phyloP scores from a whole-genome alignment of 2,329 filamentous ascomycete genomes.

The Nothopassalora personata region DNA sequence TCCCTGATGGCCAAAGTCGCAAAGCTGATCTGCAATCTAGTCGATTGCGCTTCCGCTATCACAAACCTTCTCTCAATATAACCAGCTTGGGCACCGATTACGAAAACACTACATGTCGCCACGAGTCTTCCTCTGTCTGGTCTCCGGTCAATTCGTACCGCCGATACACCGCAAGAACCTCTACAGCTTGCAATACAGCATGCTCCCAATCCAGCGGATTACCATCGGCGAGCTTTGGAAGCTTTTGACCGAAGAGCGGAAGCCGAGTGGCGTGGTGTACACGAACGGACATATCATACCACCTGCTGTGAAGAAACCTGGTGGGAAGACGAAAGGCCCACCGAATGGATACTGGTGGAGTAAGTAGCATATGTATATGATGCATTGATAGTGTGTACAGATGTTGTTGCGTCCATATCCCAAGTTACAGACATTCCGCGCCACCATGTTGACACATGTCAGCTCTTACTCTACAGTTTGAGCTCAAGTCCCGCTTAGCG shows the following conservation, averaged over 20 bases:
- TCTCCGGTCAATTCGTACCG: conserved; percentile 79
- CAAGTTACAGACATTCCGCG: too few species aligned
- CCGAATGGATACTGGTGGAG: conserved; percentile 29
- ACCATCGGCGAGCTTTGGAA: conserved; percentile 81
- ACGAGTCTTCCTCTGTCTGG: conserved; percentile 76
- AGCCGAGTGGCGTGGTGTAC: conserved; percentile 4
- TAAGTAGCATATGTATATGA: conserved; percentile 14
- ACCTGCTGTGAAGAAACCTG: conserved; percentile 8
- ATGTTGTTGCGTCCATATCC: background rate
- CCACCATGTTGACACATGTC: too few species aligned
- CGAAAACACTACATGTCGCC: conserved; percentile 93
- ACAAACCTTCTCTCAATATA: conserved; percentile 98
- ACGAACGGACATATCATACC: conserved; percentile 22
- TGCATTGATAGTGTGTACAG: background rate
- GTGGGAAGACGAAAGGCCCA: conserved; percentile 11
- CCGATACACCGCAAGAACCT: conserved; percentile 91
- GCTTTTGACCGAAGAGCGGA: conserved; percentile 23
- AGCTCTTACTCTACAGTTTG: too few species aligned
- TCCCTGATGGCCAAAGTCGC: background rate
- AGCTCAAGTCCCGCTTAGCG: too few species aligned
- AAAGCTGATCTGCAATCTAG: conserved; percentile 40
- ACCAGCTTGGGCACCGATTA: conserved; percentile 85
- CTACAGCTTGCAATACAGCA: conserved; percentile 96
- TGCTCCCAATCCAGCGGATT: conserved; percentile 78
- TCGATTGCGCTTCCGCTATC: conserved; percentile 83